Evolutionary conservation across 495 filamentous ascomycete genomes (phyloP), one percentile per base, ranked within the genome.

Genomic region (Xanthoparmelia taractica): DNA sequence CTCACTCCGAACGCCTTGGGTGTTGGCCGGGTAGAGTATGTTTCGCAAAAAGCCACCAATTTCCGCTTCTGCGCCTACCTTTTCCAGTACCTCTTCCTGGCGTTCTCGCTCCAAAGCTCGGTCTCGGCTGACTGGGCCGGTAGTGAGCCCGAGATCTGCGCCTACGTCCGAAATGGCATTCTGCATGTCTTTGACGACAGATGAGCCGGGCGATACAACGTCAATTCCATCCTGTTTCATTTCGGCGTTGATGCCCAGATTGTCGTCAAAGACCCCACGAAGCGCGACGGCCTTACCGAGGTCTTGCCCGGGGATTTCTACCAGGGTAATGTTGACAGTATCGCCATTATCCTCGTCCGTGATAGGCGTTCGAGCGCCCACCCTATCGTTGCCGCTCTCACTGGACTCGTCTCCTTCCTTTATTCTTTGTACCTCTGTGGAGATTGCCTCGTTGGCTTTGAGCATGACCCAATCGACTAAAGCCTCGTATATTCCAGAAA

Each of bases 171-270:
- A 73, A 23, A 96, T 83, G 2, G 91, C 91, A 56, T 82, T 84
- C 67, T 87, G 82, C 88, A 96, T 94, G 71, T 96, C 92, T 60
- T 85, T 85, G 13, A 91, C 64, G 37, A 97, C 86, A 1, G 94
- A 95, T 59, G 85, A 85, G 11, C 88, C 88, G 7, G 84, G 83
- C 0, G 85, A 55, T 2, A 77, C 77, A 23, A 93, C 80, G 36
- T 87, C 79, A 31, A 98, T 83, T 20, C 95, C 95, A 68, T 98
- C 94, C 63, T 91, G 85, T 71, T 91, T 94, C 93, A 98, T 97
- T 73, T 98, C 94, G 1, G 86, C 83, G 66, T 97, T 96, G 74
- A 98, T 96, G 57, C 94, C 94, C n/a, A 87, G 75, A 36, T 74
- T 82, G 66, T 97, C 94, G 68, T 98, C 92, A 70, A 98, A 97